Base-by-base conservation (phyloP, 2,329 filamentous ascomycete species). In the Pestalotiopsis sp. region DNA sequence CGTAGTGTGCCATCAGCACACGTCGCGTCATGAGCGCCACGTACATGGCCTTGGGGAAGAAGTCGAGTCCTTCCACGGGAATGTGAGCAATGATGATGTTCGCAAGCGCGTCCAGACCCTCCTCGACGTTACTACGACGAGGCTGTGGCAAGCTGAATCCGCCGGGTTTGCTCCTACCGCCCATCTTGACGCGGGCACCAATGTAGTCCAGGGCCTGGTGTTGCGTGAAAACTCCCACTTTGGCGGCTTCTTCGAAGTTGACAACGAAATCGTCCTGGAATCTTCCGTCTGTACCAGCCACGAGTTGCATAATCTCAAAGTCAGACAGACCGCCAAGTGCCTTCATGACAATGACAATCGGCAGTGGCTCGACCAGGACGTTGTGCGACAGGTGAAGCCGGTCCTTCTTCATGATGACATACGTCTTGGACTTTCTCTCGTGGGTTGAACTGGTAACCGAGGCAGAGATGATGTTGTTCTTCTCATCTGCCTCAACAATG, bases 381-480 rank as follows among this genome's bases (percentile, higher is more conserved):
- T 99, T 99, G 82, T 99, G 96, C 72, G 93, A 92, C 59, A 99
- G 86, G 69, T 92, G 91, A 69, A 99, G 93, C 64, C 92, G 89
- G 67, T 97, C 95, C 80, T 98, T 98, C 82, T 98, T 98, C 66
- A 97, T 83, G 14, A 95, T 89, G 65, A 99, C 94, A 75, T 98
- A 98, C 67, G 94, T 98, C 84, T 99, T 99, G 12, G 96, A 98
- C 81, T 98, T 98, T 75, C 97, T 90, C 80, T 98, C 96, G 80
- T 98, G 94, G 1, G 97, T 98, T 38, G 96, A 98, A 89, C 95
- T 97, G 7, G 95, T 99, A 38, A 98, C 96, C 1, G 96, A 98
- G 49, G 97, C 96, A 73, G 95, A 93, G 68, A 98, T 95, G 72
- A 97, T 91, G 70, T 93, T 93, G 81, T 98, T 98, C 83, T 97